A percentile compares a stretch with the other conserved stretches of the same genome.
Conservation (phyloP, 2,329 filamentous ascomycete species). For the Coniochaeta sp. region DNA sequence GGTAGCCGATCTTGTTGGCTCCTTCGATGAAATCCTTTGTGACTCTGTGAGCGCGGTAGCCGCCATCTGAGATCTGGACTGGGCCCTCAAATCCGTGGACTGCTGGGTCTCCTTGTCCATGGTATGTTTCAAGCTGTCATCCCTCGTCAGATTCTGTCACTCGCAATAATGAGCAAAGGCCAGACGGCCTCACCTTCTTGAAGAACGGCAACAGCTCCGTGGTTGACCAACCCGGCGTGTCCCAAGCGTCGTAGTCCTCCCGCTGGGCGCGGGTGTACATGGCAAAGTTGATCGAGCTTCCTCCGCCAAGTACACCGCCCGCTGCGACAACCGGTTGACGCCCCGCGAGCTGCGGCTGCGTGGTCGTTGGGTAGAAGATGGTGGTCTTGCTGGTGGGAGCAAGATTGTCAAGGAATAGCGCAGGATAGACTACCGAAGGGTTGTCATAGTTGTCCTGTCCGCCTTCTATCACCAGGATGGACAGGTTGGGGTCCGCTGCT, state of each 20-base stretch:
- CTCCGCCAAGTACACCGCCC: constrained; percentile 45
- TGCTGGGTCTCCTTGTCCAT: constrained; percentile 30
- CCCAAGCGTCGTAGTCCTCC: constrained; percentile 22
- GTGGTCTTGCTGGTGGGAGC: constrained; percentile 28
- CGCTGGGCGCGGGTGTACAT: constrained; percentile 26
- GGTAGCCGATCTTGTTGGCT: constrained; percentile 34
- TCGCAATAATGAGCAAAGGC: background rate
- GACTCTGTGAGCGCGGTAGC: constrained; percentile 27
- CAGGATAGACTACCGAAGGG: constrained; percentile 40
- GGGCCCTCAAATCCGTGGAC: constrained; percentile 42
- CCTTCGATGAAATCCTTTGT: constrained; percentile 39
- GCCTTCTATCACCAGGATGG: constrained; percentile 45
- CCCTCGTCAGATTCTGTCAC: background rate
- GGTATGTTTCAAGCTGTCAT: constrained; percentile 39
- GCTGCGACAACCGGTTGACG: constrained; percentile 29
- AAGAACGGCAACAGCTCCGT: constrained; percentile 36
- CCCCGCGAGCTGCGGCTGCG: constrained; percentile 34
- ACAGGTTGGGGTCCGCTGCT: constrained; percentile 39
- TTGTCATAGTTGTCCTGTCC: constrained; percentile 45
- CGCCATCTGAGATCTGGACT: constrained; percentile 39
- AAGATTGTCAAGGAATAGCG: constrained; percentile 33
- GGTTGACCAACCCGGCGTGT: constrained; percentile 19
- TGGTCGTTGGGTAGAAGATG: constrained; percentile 37
- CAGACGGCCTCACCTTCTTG: constrained; percentile 31
- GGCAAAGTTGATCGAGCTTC: constrained; percentile 40